Percentiles rank a stretch among this genome's conserved stretches.
Evolutionary conservation across 2,329 filamentous ascomycete genomes (phyloP).

Genomic region (Colletotrichum melonis): DNA sequence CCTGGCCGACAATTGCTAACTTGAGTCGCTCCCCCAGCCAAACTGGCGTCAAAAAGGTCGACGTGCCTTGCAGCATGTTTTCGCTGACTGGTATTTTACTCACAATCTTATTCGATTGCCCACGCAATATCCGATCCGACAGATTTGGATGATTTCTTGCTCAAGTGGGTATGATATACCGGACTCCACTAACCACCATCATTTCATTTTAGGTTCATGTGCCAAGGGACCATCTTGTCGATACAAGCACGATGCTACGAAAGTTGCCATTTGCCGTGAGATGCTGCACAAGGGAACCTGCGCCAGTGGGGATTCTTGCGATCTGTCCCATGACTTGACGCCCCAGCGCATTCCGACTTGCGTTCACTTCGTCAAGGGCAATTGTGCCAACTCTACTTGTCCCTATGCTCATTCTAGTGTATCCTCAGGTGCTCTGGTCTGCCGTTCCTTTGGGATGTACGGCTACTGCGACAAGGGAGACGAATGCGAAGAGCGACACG

Average conservation of each 20-base stretch:
- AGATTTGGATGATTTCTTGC: background rate
- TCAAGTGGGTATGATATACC: constrained; percentile 46
- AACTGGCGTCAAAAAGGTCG: constrained; percentile 73
- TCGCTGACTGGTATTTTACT: constrained; percentile 75
- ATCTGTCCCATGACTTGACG: constrained; percentile 88
- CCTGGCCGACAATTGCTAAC: constrained; percentile 50
- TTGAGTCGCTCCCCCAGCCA: constrained; percentile 49
- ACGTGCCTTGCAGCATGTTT: constrained; percentile 79
- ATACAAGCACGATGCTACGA: constrained; percentile 85
- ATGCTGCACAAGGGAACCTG: constrained; percentile 86
- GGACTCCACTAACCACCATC: constrained; percentile 56
- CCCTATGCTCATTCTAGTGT: constrained; percentile 88
- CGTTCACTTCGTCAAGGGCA: constrained; percentile 88
- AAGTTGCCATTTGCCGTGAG: constrained; percentile 91
- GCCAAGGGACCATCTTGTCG: constrained; percentile 83
- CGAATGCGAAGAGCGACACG: constrained; percentile 83
- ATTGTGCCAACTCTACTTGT: constrained; percentile 88
- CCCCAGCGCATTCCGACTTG: constrained; percentile 89
- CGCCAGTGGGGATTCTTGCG: constrained; percentile 81
- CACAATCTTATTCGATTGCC: constrained; percentile 46
- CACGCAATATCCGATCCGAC: background rate
- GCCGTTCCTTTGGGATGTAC: constrained; percentile 83
- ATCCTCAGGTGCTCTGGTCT: constrained; percentile 81
- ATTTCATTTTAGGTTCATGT: constrained; percentile 77
- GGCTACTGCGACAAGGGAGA: constrained; percentile 90